Percentiles rank a stretch among this genome's conserved stretches.
Conservation (phyloP, 179 eudicot species). For the Beta macrorhiza region DNA sequence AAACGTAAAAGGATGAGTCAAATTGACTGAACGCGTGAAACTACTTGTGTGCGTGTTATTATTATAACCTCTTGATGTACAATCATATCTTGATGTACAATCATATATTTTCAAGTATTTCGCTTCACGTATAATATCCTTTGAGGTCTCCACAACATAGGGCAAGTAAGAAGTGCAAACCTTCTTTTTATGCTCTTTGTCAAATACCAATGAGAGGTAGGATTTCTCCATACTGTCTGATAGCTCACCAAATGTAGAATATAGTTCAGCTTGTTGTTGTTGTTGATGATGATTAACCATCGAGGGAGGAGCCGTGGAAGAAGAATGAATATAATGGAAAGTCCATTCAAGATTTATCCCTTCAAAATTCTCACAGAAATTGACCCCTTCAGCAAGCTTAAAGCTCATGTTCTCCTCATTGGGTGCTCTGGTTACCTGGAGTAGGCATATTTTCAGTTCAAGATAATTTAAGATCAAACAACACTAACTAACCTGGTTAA, state of each 20-base stretch:
- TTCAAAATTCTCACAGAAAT: background rate
- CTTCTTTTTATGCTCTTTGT: background rate
- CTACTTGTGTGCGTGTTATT: background rate
- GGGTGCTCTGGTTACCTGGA: background rate
- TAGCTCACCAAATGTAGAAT: background rate
- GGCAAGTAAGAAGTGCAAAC: background rate
- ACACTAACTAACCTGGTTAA: no score
- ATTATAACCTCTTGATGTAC: background rate
- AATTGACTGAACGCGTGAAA: background rate
- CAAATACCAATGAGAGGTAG: background rate
- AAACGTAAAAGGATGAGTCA: constrained; percentile 3
- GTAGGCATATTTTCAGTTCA: background rate
- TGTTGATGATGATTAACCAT: no score
- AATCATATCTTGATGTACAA: no score
- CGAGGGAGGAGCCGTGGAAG: background rate
- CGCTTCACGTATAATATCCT: background rate
- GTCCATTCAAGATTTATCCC: background rate
- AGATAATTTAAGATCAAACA: background rate
- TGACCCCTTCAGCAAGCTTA: background rate
- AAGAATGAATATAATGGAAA: background rate
- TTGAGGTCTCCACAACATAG: background rate
- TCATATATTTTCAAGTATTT: no score
- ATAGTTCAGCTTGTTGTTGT: no score
- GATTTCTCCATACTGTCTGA: background rate
- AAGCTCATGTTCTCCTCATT: background rate